Percentiles rank a stretch among this genome's conserved stretches.
These are phyloP conservation scores for Pneumocystis canis DNA, from an alignment of 1,139 yeast species.

Conservation along the genomic window DNA sequence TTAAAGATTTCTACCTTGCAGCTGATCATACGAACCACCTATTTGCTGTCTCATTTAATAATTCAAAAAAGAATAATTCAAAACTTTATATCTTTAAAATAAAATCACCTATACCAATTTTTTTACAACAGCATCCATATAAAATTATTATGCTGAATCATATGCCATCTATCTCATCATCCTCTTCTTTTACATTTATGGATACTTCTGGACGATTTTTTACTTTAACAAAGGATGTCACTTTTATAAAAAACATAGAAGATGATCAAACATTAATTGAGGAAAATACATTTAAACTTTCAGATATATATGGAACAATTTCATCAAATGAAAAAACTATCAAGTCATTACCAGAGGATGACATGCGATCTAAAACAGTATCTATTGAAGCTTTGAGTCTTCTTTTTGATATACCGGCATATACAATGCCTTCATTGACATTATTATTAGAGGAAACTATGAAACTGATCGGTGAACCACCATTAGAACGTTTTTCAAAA, in stretches of 20 bases:
- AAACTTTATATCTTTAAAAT: neutral
- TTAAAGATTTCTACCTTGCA: neutral
- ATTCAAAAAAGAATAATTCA: neutral
- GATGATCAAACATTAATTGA: neutral
- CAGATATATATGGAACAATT: neutral
- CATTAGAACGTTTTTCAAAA: neutral
- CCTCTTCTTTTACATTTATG: neutral
- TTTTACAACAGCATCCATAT: neutral
- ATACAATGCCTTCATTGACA: slow-evolving; percentile 1
- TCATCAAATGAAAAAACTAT: neutral
- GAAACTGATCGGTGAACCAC: neutral
- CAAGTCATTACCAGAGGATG: neutral
- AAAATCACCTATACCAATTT: neutral
- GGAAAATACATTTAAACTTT: neutral
- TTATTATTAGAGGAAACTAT: neutral
- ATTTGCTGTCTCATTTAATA: neutral
- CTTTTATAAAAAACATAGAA: neutral
- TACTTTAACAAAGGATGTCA: neutral
- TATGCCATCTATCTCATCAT: neutral
- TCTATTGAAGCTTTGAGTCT: neutral
- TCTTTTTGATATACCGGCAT: neutral
- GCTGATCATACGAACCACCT: neutral
- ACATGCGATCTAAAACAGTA: neutral
- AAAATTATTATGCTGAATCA: neutral
- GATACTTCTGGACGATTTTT: neutral